Base-by-base conservation (phyloP, 495 filamentous ascomycete species). In the Aspergillus mulundensis region DNA sequence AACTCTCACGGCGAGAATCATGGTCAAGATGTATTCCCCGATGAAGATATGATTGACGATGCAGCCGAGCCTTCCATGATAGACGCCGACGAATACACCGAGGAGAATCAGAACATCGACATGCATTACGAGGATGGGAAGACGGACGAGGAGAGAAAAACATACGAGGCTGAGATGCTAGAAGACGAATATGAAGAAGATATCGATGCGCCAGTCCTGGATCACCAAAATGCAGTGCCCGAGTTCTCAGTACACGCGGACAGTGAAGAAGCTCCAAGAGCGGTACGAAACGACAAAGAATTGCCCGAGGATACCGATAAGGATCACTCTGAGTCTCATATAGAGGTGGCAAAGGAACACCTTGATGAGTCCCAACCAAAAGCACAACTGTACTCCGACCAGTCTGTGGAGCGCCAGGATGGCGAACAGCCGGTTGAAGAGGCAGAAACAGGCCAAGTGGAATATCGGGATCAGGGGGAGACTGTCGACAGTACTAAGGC, bases 31-130 rank as follows among this genome's bases (percentile, higher is more conserved):
- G 61, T 47, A 12, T 59, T 59, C 12, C 61, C 70, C 25, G 77
- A 81, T 68, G 77, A 77, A 20, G 76, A 77, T 56, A 80, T 81
- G 77, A 68, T 65, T 39, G 79, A 78, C 57, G 76, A 79, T 57
- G 66, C 71, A 24, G 70, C 68, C 30, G 71, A 73, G 56, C 66
- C 65, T 10, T 66, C 73, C 38, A 77, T 76, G 67, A 58, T 70
- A 49, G 73, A 77, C 52, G 64, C 66, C 16, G 69, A 64, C 45
- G 62, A 73, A 6, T 61, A 68, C 15, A 53, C 56, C 8, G 69
- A 75, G 14, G 62, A 61, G 49, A 63, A 67, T 20, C 53, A 71
- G 24, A 68, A 67, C 42, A 60, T 72, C 38, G 71, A 73, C 18
- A 68, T 75, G 50, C 65, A 75, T 41, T 67, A 66, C 43, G 62